Evolutionary conservation across 495 filamentous ascomycete species (phyloP).

Genomic region (Penicillium antarcticum): DNA sequence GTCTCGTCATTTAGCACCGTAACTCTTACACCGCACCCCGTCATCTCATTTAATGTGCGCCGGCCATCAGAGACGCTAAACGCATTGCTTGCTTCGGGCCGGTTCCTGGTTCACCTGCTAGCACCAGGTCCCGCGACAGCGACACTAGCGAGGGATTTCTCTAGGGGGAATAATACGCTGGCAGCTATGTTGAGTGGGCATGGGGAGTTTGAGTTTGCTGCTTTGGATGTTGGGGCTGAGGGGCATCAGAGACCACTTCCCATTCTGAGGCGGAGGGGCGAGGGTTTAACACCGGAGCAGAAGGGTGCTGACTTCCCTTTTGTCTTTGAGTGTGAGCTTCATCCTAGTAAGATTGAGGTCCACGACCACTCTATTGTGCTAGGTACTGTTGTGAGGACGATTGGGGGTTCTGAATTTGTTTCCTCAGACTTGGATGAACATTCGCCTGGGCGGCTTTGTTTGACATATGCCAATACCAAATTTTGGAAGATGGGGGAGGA

Average conservation of each 20-base stretch:
- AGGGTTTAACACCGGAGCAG: neutral
- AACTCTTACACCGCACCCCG: conserved; percentile 59
- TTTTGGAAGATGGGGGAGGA: conserved; percentile 45
- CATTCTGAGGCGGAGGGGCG: conserved; percentile 24
- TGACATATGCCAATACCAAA: conserved; percentile 44
- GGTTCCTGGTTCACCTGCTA: conserved; percentile 45
- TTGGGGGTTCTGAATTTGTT: conserved; percentile 10
- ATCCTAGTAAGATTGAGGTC: conserved; percentile 36
- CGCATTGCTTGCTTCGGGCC: conserved; percentile 50
- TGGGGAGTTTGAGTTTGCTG: conserved; percentile 37
- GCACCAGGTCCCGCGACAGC: conserved; percentile 27
- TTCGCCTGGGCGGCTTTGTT: conserved; percentile 25
- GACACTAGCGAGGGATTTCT: conserved; percentile 43
- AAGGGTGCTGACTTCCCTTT: conserved; percentile 33
- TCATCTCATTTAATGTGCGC: conserved; percentile 77
- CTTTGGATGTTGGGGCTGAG: conserved; percentile 5
- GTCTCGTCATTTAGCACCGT: conserved; percentile 83
- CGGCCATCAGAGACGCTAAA: conserved; percentile 67
- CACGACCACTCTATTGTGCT: conserved; percentile 45
- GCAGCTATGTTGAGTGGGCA: conserved; percentile 26
- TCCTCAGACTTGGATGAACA: conserved; percentile 7
- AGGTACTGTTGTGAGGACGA: conserved; percentile 29
- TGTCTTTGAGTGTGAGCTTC: conserved; percentile 38
- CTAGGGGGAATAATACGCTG: conserved; percentile 34
- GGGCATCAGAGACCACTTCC: conserved; percentile 23